A percentile compares a stretch with the other conserved stretches of the same genome.
Conservation (phyloP, 352 stramenopile species). For the Phytopythium oedochilum region DNA sequence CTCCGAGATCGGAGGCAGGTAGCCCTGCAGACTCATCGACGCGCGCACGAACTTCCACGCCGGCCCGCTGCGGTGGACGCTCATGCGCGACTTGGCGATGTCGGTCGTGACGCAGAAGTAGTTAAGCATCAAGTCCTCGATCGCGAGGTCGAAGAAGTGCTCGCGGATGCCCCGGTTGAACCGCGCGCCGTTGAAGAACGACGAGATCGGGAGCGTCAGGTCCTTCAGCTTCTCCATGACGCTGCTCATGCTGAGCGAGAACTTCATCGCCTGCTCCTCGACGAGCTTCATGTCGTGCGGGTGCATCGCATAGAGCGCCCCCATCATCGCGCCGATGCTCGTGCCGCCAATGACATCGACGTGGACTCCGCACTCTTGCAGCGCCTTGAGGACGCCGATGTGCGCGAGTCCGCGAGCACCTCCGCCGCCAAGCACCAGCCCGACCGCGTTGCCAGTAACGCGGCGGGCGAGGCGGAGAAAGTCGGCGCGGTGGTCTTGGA, state of each 20-base stretch:
- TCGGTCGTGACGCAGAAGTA: slow-evolving; percentile 93
- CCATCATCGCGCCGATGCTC: slow-evolving; percentile 86
- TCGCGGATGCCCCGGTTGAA: slow-evolving; percentile 80
- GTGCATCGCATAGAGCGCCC: slow-evolving; percentile 72
- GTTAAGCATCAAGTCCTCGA: slow-evolving; percentile 90
- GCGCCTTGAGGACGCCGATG: slow-evolving; percentile 89
- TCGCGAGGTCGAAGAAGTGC: slow-evolving; percentile 72
- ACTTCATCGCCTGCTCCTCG: slow-evolving; percentile 39
- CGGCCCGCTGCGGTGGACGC: slow-evolving; percentile 78
- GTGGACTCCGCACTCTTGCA: slow-evolving; percentile 91
- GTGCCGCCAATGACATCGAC: slow-evolving; percentile 94
- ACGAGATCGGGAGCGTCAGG: slow-evolving; percentile 85
- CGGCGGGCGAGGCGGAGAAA: slow-evolving; percentile 86
- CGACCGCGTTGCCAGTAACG: slow-evolving; percentile 90
- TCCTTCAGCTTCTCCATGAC: slow-evolving; percentile 75
- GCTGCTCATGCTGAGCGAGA: slow-evolving; percentile 65
- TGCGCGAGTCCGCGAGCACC: slow-evolving; percentile 92
- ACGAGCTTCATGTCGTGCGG: slow-evolving; percentile 65
- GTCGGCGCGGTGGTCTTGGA: slow-evolving; percentile 65
- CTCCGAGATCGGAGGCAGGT: slow-evolving; percentile 88
- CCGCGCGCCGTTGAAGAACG: slow-evolving; percentile 83
- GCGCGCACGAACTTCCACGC: slow-evolving; percentile 91
- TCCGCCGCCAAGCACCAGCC: slow-evolving; percentile 92
- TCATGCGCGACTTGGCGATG: slow-evolving; percentile 87
- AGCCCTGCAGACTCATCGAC: slow-evolving; percentile 91